Conservation (phyloP, 345 rosid species). For the Chamaenerion angustifolium region DNA sequence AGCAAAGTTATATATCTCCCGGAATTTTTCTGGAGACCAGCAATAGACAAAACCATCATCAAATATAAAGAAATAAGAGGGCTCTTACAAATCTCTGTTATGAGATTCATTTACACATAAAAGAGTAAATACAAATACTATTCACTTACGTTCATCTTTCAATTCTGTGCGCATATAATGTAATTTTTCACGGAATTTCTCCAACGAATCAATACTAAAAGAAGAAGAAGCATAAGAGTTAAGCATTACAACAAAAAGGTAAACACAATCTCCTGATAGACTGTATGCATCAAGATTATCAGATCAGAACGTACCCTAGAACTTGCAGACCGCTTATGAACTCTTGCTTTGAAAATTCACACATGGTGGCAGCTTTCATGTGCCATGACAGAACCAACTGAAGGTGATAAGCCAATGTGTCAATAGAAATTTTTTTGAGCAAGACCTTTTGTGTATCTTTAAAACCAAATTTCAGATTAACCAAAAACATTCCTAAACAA, state of each 20-base stretch:
- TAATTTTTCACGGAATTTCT: constrained; percentile 70
- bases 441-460: no score
- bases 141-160: constrained; percentile 79
- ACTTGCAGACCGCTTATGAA: constrained; percentile 70
- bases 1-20: constrained; percentile 86
- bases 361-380: constrained; percentile 97
- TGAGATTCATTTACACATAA: no score
- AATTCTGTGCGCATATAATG: constrained; percentile 78
- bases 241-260: constrained; percentile 17
- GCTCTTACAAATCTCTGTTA: no score
- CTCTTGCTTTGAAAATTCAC: constrained; percentile 90
- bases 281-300: not conserved
- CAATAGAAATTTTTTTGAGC: not conserved
- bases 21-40: constrained; percentile 65
- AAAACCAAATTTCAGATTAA: no score
- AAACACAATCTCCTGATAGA: constrained; percentile 7
- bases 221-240: no score
- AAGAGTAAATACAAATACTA: not conserved
- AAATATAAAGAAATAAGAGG: no score
- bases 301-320: constrained; percentile 43
- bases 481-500: no score
- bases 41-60: constrained; percentile 7
- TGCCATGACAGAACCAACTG: constrained; percentile 99
- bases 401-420: constrained; percentile 9
- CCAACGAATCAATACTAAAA: constrained; percentile 78